Percentiles rank a stretch among this genome's conserved stretches.
phyloP scores from a whole-genome alignment of 495 filamentous ascomycete species.

The Venustampulla echinocandica region DNA sequence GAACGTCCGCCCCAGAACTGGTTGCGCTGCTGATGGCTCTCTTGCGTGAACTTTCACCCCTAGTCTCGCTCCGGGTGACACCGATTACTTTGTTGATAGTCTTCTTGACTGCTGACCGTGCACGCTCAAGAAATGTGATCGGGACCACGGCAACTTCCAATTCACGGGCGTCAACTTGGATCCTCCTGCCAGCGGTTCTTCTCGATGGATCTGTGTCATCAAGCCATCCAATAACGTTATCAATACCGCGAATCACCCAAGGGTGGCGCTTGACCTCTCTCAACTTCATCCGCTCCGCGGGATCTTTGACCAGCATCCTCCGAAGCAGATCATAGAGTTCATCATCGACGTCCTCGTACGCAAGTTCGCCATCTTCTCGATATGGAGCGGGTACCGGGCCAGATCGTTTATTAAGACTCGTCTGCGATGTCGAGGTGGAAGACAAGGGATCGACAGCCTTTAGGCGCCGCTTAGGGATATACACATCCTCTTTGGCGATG shows the following conservation, averaged over 20 bases:
- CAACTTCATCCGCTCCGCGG: constrained; percentile 74
- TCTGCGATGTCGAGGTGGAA: constrained; percentile 31
- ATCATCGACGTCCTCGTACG: constrained; percentile 79
- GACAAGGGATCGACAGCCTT: constrained; percentile 60
- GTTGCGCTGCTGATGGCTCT: constrained; percentile 51
- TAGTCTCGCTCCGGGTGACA: constrained; percentile 40
- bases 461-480: constrained; percentile 73
- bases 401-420: constrained; percentile 45
- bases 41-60: constrained; percentile 42
- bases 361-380: constrained; percentile 56
- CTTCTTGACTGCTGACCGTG: constrained; percentile 60
- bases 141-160: constrained; percentile 85
- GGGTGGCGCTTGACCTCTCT: constrained; percentile 91
- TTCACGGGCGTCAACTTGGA: constrained; percentile 86
- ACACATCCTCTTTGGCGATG: constrained; percentile 84
- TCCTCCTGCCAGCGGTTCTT: constrained; percentile 75
- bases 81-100: constrained; percentile 52
- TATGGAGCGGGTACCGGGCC: constrained; percentile 34
- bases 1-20: constrained; percentile 36
- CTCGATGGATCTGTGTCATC: constrained; percentile 85
- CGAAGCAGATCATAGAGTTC: constrained; percentile 72
- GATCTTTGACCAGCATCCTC: constrained; percentile 81
- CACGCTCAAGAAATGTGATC: constrained; percentile 73
- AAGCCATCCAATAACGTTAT: constrained; percentile 70
- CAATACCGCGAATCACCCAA: constrained; percentile 82